A percentile compares a stretch with the other conserved stretches of the same genome.
phyloP scores from a whole-genome alignment of 1,139 yeast species.

The Pichia sp. region DNA sequence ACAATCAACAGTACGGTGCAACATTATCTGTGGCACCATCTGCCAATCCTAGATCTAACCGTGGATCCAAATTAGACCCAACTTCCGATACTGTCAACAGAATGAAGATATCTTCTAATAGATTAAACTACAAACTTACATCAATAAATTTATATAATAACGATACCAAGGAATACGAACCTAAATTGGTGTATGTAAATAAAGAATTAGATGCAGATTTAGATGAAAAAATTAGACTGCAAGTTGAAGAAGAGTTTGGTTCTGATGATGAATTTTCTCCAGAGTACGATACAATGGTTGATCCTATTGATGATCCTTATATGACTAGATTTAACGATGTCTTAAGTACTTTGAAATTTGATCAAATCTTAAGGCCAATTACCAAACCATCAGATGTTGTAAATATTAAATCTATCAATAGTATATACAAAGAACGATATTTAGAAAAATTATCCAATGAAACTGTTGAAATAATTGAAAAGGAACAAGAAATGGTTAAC shows the following conservation, averaged over 20 bases:
- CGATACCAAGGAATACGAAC: conserved; percentile 14
- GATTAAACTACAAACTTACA: conserved; percentile 27
- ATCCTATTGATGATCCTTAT: conserved; percentile 33
- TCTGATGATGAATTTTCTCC: conserved; percentile 20
- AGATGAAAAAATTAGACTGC: conserved; percentile 24
- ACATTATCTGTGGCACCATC: background rate
- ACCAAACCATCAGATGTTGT: conserved; percentile 76
- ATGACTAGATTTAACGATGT: conserved; percentile 24
- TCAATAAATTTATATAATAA: conserved; percentile 22
- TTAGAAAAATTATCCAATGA: conserved; percentile 57
- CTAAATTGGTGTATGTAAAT: conserved; percentile 18
- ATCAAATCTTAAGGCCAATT: conserved; percentile 68
- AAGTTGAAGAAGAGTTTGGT: conserved; percentile 27
- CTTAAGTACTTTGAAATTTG: conserved; percentile 32
- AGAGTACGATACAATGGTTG: conserved; percentile 22
- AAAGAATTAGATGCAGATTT: conserved; percentile 11
- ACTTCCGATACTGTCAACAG: conserved; percentile 34
- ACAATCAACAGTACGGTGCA: conserved; percentile 3
- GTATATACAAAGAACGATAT: conserved; percentile 52
- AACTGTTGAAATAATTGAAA: conserved; percentile 68
- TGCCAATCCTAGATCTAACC: conserved; percentile 34
- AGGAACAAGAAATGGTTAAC: conserved; percentile 71
- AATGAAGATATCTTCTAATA: conserved; percentile 25
- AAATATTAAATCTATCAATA: conserved; percentile 61
- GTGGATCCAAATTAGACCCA: conserved; percentile 54